phyloP scores from a whole-genome alignment of 176 grass and related monocot genomes.

The Aechmea fasciata region DNA sequence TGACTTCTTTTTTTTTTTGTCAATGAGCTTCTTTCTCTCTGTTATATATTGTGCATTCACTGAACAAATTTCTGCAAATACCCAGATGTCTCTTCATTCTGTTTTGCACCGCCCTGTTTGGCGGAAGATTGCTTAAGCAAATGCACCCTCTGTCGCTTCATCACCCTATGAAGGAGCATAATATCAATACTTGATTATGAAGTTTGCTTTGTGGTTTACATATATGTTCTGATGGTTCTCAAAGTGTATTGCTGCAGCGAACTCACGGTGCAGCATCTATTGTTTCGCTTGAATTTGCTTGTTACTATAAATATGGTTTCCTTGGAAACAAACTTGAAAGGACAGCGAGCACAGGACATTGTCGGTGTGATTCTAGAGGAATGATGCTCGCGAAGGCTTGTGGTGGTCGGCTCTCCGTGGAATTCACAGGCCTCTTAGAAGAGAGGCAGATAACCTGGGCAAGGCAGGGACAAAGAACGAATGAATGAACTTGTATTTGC shows the following conservation, averaged over 20 bases:
- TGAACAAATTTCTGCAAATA: conserved; percentile 6
- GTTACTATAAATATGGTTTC: not conserved
- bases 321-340: not conserved
- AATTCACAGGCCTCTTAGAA: no score
- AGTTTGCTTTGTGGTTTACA: not conserved
- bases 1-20: conserved; percentile 9
- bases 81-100: not conserved
- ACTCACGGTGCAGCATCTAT: not conserved
- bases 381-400: no score
- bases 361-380: no score
- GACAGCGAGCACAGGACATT: not conserved
- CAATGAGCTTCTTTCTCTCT: not conserved
- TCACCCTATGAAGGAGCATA: not conserved
- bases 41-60: conserved; percentile 4
- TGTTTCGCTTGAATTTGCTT: not conserved
- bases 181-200: not conserved
- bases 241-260: not conserved
- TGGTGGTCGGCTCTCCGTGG: no score
- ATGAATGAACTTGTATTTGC: no score
- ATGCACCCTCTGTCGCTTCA: not conserved
- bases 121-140: not conserved
- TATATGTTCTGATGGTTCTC: not conserved
- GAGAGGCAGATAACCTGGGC: no score
- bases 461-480: no score
- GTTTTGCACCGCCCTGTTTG: not conserved